Evolutionary conservation across 1,284 basidiomycete species (phyloP).

Genomic region (Cerioporus squamosus): DNA sequence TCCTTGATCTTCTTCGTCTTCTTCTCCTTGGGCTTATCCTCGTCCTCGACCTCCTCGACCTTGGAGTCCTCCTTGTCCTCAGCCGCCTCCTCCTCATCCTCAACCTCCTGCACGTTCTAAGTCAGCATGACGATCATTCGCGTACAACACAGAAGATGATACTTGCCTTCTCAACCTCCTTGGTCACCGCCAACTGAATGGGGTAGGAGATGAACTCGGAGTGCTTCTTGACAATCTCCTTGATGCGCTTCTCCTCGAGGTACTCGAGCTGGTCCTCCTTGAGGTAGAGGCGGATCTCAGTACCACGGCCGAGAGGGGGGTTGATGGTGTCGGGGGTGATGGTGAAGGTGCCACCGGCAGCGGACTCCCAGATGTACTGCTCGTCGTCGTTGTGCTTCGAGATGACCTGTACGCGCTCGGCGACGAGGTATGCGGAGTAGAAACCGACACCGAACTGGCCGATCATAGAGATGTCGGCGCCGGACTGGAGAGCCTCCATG

Average conservation of each 20-base stretch:
- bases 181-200: constrained; percentile 97
- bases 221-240: constrained; percentile 99
- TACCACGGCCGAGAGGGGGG: constrained; percentile 92
- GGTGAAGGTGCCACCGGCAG: constrained; percentile 99
- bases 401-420: constrained; percentile 97
- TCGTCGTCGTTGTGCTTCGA: constrained; percentile 99
- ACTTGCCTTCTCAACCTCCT: constrained; percentile 96
- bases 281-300: constrained; percentile 93
- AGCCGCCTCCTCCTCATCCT: constrained; percentile 79
- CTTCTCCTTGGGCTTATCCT: constrained; percentile 88
- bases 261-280: constrained; percentile 99
- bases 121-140: constrained; percentile 1
- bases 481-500: constrained; percentile 95
- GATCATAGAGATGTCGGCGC: constrained; percentile 95
- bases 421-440: constrained; percentile 99
- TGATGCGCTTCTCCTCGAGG: constrained; percentile 99
- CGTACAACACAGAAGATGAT: neutral
- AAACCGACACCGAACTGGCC: constrained; percentile 99
- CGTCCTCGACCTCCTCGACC: constrained; percentile 82
- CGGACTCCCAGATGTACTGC: constrained; percentile 99
- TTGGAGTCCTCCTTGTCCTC: constrained; percentile 73
- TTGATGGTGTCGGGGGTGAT: constrained; percentile 94
- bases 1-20: constrained; percentile 99
- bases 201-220: constrained; percentile 99
- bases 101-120: constrained; percentile 70